A percentile compares a stretch with the other conserved stretches of the same genome.
Evolutionary conservation across 495 filamentous ascomycete genomes (phyloP).

Genomic region (Neurospora sp.): DNA sequence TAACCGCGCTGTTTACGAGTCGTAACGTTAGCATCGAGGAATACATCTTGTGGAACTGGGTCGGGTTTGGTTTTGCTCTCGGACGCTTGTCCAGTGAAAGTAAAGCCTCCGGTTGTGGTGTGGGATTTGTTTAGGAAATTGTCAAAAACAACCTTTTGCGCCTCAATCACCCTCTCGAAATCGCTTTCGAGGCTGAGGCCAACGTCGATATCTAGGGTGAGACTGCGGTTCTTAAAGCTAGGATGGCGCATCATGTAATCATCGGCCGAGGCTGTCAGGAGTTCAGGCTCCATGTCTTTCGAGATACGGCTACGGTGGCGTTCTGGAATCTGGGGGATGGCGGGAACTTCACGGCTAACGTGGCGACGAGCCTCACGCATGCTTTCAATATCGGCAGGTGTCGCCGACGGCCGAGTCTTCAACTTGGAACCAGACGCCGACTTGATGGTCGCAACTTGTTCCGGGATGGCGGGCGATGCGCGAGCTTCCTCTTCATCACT

Average conservation of each 20-base stretch:
- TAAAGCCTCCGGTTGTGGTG: neutral
- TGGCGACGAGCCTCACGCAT: slow-evolving; percentile 84
- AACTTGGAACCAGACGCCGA: slow-evolving; percentile 71
- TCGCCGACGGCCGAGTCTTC: slow-evolving; percentile 81
- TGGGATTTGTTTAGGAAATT: slow-evolving; percentile 21
- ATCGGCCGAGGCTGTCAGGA: slow-evolving; percentile 11
- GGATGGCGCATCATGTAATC: slow-evolving; percentile 40
- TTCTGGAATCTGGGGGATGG: slow-evolving; percentile 52
- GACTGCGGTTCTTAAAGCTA: slow-evolving; percentile 48
- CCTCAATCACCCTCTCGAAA: slow-evolving; percentile 91
- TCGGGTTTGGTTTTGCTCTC: neutral
- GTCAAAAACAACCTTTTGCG: slow-evolving; percentile 83
- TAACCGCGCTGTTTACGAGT: slow-evolving; percentile 78
- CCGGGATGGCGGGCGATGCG: slow-evolving; percentile 58
- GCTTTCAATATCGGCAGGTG: slow-evolving; percentile 69
- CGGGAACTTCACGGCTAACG: slow-evolving; percentile 61
- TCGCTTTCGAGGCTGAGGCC: slow-evolving; percentile 82
- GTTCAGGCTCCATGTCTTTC: slow-evolving; percentile 32
- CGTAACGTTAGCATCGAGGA: slow-evolving; percentile 46
- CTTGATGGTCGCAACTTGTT: slow-evolving; percentile 81
- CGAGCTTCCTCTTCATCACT: slow-evolving; percentile 34
- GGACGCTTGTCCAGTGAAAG: neutral
- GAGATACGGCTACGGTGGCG: slow-evolving; percentile 44
- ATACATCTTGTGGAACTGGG: neutral
- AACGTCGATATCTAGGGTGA: slow-evolving; percentile 67